phyloP scores from a whole-genome alignment of 257 asterid genomes.

The Primulina huaijiensis region DNA sequence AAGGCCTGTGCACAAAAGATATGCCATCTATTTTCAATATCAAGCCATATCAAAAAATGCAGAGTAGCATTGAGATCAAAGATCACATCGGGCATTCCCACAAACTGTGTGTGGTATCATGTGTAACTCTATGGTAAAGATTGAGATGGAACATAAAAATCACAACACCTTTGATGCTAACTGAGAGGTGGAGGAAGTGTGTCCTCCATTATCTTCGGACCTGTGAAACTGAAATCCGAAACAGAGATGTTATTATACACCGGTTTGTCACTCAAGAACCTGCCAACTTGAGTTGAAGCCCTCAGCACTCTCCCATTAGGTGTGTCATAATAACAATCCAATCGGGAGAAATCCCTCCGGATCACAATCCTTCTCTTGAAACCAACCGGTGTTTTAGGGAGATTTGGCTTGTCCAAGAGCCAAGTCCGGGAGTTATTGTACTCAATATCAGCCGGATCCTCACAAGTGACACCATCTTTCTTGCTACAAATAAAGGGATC shows the following conservation, averaged over 20 bases:
- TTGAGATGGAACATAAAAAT: neutral
- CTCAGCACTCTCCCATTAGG: conserved; percentile 32
- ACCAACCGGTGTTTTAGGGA: conserved; percentile 39
- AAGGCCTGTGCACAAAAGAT: no score
- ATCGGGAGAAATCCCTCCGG: conserved; percentile 27
- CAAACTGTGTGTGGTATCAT: no score
- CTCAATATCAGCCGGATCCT: conserved; percentile 37
- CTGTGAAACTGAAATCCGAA: conserved; percentile 46
- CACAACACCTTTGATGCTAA: neutral
- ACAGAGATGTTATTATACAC: conserved; percentile 29
- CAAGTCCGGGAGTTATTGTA: conserved; percentile 32
- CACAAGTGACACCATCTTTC: conserved; percentile 26
- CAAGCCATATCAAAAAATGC: neutral
- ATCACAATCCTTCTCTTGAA: conserved; percentile 29
- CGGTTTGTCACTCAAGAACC: conserved; percentile 35
- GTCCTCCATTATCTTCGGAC: conserved; percentile 47
- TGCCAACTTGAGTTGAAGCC: conserved; percentile 32
- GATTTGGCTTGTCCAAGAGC: conserved; percentile 43
- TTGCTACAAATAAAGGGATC: conserved; percentile 39
- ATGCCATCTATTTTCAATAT: no score
- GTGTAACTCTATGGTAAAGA: neutral
- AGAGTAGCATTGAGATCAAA: neutral
- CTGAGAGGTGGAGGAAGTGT: conserved; percentile 24
- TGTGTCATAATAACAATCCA: conserved; percentile 32
- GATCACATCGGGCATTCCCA: no score